Evolutionary conservation across 805 yeast genomes (phyloP).

Genomic region (Wickerhamiella galacta): DNA sequence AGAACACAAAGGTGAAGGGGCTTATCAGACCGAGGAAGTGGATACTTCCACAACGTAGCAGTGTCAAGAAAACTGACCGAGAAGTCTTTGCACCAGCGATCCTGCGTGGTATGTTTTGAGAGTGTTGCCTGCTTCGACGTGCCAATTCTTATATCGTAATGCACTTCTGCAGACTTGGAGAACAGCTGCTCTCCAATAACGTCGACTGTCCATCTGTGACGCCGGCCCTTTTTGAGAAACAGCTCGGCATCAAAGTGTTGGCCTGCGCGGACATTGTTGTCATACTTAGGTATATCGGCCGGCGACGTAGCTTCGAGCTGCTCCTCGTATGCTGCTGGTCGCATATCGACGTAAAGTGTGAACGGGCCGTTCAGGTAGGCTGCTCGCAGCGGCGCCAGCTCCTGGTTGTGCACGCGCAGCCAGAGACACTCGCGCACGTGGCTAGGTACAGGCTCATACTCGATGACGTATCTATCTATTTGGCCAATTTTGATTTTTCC

Average conservation of each 20-base stretch:
- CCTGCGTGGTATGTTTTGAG: constrained; percentile 4
- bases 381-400: constrained; percentile 57
- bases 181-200: constrained; percentile 67
- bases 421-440: constrained; percentile 13
- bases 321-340: constrained; percentile 42
- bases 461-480: constrained; percentile 36
- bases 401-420: constrained; percentile 47
- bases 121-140: constrained; percentile 15
- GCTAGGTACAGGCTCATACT: constrained; percentile 28
- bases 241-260: constrained; percentile 45
- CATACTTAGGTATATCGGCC: constrained; percentile 25
- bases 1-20: constrained; percentile 73
- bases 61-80: constrained; percentile 35
- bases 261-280: constrained; percentile 51
- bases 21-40: constrained; percentile 30
- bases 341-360: constrained; percentile 65
- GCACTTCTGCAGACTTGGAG: constrained; percentile 47
- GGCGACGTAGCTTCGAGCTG: constrained; percentile 20
- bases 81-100: constrained; percentile 7
- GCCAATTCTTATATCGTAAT: constrained; percentile 44
- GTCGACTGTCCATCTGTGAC: constrained; percentile 64
- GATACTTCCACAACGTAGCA: constrained; percentile 56
- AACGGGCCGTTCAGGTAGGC: constrained; percentile 84
- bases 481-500: constrained; percentile 31
- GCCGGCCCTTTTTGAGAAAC: constrained; percentile 26